Percentiles rank a stretch among this genome's conserved stretches.
phyloP scores from a whole-genome alignment of 306 rosid species.

The Prunus salicina region DNA sequence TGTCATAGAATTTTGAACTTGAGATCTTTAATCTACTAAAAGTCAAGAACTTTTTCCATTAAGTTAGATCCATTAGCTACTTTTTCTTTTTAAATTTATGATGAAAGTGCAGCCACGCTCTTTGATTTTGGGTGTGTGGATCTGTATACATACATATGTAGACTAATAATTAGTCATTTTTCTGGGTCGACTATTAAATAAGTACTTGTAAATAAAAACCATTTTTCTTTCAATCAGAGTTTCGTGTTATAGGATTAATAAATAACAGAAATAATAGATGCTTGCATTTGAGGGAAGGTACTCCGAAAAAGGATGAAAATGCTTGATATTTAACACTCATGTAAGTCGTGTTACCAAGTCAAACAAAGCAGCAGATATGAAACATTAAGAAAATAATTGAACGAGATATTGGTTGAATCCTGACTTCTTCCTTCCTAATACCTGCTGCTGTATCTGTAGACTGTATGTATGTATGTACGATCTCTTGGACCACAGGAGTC shows the following conservation, averaged over 20 bases:
- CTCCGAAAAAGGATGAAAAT: background rate
- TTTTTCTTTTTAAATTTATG: background rate
- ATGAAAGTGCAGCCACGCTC: background rate
- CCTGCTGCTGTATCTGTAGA: no score
- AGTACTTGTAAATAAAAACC: background rate
- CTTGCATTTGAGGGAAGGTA: background rate
- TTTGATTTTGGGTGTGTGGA: background rate
- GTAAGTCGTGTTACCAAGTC: background rate
- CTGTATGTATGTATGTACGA: no score
- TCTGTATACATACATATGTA: background rate
- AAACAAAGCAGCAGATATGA: background rate
- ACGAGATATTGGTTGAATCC: no score
- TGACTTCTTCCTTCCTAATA: background rate
- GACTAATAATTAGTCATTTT: background rate
- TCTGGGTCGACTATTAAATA: background rate
- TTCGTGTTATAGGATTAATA: no score
- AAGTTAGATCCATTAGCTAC: no score
- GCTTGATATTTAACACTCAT: background rate
- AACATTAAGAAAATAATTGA: no score
- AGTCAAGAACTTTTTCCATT: no score
- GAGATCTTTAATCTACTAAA: rapidly evolving
- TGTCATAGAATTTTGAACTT: rapidly evolving
- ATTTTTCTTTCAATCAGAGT: no score
- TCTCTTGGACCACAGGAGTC: no score
- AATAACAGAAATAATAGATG: no score